Conservation (phyloP, 805 yeast genomes). For the Peterozyma xylosa region DNA sequence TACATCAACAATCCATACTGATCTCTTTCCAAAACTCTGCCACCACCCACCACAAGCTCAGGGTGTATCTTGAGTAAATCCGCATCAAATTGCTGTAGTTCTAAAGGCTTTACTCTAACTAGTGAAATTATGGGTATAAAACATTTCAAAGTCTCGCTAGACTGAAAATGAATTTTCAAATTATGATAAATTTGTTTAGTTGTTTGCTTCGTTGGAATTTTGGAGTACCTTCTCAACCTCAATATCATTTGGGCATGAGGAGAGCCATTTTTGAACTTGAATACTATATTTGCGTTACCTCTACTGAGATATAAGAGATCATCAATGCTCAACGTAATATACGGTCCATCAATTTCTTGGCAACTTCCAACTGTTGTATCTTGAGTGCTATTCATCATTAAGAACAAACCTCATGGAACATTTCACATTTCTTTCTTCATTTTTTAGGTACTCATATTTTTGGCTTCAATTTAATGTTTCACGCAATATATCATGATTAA, state of each 20-base stretch:
- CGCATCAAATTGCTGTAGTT: not conserved
- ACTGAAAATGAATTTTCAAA: not conserved
- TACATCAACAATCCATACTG: constrained; percentile 1
- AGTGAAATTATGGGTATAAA: not conserved
- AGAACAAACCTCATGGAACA: too few relatives aligned
- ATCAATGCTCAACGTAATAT: too few relatives aligned
- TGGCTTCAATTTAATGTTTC: too few relatives aligned
- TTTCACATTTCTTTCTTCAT: too few relatives aligned
- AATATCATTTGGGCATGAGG: too few relatives aligned
- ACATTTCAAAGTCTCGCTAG: not conserved
- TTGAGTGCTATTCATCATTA: too few relatives aligned
- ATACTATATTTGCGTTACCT: constrained; percentile 6
- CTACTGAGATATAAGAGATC: not conserved
- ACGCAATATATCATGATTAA: too few relatives aligned
- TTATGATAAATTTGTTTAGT: not conserved
- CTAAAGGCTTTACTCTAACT: not conserved
- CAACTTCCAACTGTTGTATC: too few relatives aligned
- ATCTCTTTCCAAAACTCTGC: not conserved
- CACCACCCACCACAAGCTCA: not conserved
- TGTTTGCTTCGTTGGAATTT: not conserved
- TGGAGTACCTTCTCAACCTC: not conserved
- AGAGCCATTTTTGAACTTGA: not conserved
- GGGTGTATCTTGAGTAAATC: not conserved
- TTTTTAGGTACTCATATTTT: too few relatives aligned
- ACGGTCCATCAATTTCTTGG: too few relatives aligned